Conservation (phyloP, 1,284 basidiomycete genomes). For the Rhodotorula sp. region DNA sequence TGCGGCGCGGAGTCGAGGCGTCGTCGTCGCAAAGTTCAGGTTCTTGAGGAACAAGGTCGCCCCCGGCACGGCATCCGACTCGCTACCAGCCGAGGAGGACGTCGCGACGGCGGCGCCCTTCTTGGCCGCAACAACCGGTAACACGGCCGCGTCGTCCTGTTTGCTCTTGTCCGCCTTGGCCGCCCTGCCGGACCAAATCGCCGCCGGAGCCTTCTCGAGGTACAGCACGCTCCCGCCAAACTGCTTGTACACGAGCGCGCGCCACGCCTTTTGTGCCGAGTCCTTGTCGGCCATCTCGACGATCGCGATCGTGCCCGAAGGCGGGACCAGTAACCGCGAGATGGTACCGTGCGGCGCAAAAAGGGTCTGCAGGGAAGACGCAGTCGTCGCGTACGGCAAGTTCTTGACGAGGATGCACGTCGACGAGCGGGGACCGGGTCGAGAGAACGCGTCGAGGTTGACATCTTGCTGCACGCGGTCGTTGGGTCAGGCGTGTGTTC, state of each 20-base stretch:
- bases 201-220: slow-evolving; percentile 84
- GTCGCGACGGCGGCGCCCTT: slow-evolving; percentile 49
- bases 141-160: neutral
- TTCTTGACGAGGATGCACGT: slow-evolving; percentile 93
- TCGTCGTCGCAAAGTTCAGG: slow-evolving; percentile 82
- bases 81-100: slow-evolving; percentile 28
- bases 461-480: slow-evolving; percentile 52
- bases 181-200: slow-evolving; percentile 57
- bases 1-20: slow-evolving; percentile 65
- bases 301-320: slow-evolving; percentile 88
- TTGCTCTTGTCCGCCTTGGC: neutral
- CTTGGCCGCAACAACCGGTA: neutral
- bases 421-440: slow-evolving; percentile 62
- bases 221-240: slow-evolving; percentile 87
- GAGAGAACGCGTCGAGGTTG: slow-evolving; percentile 52
- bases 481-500: slow-evolving; percentile 1
- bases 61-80: slow-evolving; percentile 58
- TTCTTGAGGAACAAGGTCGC: slow-evolving; percentile 95
- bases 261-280: slow-evolving; percentile 74
- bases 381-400: slow-evolving; percentile 85
- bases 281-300: slow-evolving; percentile 76
- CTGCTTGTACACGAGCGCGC: slow-evolving; percentile 78
- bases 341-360: slow-evolving; percentile 77
- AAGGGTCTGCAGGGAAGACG: slow-evolving; percentile 69
- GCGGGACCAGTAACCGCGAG: slow-evolving; percentile 77